phyloP scores from a whole-genome alignment of 1,139 yeast genomes.

The Ashbya aceris region DNA sequence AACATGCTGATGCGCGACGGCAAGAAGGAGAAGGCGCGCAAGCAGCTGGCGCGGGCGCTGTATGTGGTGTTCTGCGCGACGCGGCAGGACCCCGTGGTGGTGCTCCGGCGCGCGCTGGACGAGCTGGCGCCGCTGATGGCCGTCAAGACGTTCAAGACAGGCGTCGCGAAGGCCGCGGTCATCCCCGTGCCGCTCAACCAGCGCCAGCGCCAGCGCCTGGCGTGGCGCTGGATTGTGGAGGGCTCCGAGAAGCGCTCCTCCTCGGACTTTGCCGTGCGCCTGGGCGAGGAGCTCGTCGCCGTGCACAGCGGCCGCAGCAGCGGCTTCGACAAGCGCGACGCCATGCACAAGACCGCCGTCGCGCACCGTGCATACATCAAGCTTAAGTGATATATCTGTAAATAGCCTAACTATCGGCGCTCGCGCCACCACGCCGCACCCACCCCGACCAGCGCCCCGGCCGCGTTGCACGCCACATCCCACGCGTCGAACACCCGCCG shows the following conservation, averaged over 20 bases:
- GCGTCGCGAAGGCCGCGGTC: conserved; percentile 71
- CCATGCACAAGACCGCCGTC: conserved; percentile 79
- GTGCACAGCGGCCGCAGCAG: conserved; percentile 73
- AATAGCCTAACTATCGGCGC: conserved; percentile 1
- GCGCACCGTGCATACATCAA: conserved; percentile 67
- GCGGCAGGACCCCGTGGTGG: conserved; percentile 57
- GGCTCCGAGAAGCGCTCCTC: conserved; percentile 74
- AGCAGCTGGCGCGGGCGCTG: conserved; percentile 63
- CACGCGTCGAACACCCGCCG: conserved; percentile 38
- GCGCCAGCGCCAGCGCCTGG: conserved; percentile 77
- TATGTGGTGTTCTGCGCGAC: conserved; percentile 46
- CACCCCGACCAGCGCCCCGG: conserved; percentile 27
- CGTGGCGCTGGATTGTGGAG: conserved; percentile 84
- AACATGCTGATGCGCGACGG: conserved; percentile 93
- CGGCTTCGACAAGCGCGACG: conserved; percentile 75
- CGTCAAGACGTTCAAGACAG: conserved; percentile 70
- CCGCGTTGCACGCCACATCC: conserved; percentile 40
- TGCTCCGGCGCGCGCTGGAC: conserved; percentile 67
- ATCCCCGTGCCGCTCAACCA: conserved; percentile 78
- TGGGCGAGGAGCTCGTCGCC: conserved; percentile 79
- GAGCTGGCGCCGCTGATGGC: conserved; percentile 78
- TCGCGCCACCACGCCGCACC: conserved; percentile 9
- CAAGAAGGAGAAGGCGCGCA: conserved; percentile 73
- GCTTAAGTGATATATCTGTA: conserved; percentile 27
- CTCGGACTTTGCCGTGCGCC: conserved; percentile 73